Evolutionary conservation across 306 rosid genomes (phyloP).

Genomic region (Quillaja saponaria): DNA sequence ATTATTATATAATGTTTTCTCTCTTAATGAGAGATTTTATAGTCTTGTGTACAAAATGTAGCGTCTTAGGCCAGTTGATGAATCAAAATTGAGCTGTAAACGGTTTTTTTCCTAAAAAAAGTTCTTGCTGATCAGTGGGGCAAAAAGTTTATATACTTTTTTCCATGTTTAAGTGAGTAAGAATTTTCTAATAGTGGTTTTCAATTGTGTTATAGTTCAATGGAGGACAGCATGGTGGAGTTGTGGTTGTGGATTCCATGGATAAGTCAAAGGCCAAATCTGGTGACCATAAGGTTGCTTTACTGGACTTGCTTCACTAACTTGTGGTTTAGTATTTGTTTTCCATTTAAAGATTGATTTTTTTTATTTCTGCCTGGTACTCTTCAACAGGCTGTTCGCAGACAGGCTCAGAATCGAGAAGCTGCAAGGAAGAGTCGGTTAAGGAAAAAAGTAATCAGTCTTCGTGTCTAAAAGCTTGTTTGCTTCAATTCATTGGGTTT

Average conservation of each 20-base stretch:
- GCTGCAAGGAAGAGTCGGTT: constrained; percentile 76
- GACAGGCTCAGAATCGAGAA: constrained; percentile 81
- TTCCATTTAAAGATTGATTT: constrained; percentile 8
- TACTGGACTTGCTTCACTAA: not conserved
- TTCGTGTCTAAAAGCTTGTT: not conserved
- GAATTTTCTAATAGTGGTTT: not conserved
- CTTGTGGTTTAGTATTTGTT: not conserved
- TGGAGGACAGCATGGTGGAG: constrained; percentile 47
- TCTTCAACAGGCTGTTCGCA: constrained; percentile 49
- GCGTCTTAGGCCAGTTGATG: not conserved
- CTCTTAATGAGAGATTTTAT: not conserved
- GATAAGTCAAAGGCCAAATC: constrained; percentile 47
- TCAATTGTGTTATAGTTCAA: constrained; percentile 43
- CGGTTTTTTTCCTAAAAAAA: not conserved
- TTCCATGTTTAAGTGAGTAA: constrained; percentile 9
- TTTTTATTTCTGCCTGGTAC: constrained; percentile 2
- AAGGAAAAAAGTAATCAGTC: constrained; percentile 63
- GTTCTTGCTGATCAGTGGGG: not conserved
- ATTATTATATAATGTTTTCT: not conserved
- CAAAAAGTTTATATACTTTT: not conserved
- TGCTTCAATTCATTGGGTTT: not conserved
- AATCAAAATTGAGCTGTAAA: not conserved
- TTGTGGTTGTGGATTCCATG: constrained; percentile 54
- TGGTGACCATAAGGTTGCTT: constrained; percentile 62
- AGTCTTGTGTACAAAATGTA: no score